phyloP scores from a whole-genome alignment of 1,284 basidiomycete species.

The Apiotrichum brassicae region DNA sequence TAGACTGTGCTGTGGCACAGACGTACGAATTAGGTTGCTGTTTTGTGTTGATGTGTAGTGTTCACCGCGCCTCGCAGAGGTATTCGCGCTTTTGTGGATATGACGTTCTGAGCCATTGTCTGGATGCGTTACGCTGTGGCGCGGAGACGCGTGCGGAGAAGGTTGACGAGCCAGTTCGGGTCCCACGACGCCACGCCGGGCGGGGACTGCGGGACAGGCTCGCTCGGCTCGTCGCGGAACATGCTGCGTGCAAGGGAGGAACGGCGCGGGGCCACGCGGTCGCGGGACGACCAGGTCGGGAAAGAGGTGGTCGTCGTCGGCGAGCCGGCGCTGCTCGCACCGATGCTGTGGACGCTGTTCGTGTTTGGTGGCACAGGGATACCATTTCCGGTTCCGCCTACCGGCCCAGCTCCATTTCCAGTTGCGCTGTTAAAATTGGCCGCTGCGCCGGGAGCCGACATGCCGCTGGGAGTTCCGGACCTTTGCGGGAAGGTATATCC shows the following conservation, averaged over 20 bases:
- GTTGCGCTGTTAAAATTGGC: too few species aligned
- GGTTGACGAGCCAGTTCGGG: constrained; percentile 37
- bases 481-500: constrained; percentile 25
- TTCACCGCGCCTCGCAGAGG: too few species aligned
- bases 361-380: too few species aligned
- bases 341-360: neutral
- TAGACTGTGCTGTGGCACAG: too few species aligned
- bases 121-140: constrained; percentile 11
- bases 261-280: constrained; percentile 15
- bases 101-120: too few species aligned
- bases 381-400: too few species aligned
- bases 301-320: constrained; percentile 1
- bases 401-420: too few species aligned
- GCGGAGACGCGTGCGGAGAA: constrained; percentile 24
- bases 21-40: too few species aligned
- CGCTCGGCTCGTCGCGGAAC: constrained; percentile 1
- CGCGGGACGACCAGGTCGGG: constrained; percentile 4
- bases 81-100: too few species aligned
- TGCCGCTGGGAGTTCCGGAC: too few species aligned
- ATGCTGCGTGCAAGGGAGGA: constrained; percentile 16
- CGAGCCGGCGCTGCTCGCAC: neutral
- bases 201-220: neutral
- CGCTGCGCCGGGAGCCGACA: neutral
- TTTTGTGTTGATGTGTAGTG: too few species aligned
- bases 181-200: constrained; percentile 39